These are phyloP conservation scores for Arabis alpina DNA, from an alignment of 345 rosid species.

Conservation along the genomic window DNA sequence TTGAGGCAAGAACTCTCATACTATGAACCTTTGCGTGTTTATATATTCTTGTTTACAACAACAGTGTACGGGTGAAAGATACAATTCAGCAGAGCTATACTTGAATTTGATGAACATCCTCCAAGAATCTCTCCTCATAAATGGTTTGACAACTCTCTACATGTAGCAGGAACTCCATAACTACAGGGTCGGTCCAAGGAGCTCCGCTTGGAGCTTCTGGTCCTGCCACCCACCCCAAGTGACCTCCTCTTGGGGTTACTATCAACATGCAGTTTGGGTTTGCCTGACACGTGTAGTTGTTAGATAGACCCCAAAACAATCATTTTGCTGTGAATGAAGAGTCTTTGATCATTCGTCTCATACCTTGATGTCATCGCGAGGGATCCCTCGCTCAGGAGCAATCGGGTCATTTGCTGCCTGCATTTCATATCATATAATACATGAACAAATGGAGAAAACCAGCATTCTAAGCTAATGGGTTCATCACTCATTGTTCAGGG, in stretches of 20 bases:
- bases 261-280: slow-evolving; percentile 80
- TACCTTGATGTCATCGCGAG: slow-evolving; percentile 85
- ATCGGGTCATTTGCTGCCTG: slow-evolving; percentile 93
- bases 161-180: slow-evolving; percentile 84
- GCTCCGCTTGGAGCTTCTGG: slow-evolving; percentile 73
- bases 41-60: slow-evolving; percentile 16
- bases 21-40: slow-evolving; percentile 9
- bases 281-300: slow-evolving; percentile 49
- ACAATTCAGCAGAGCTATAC: slow-evolving; percentile 27
- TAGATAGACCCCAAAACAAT: slow-evolving; percentile 21
- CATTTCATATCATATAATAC: slow-evolving; percentile 33
- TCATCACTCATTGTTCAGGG: slow-evolving; percentile 3
- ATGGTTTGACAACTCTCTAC: slow-evolving; percentile 46
- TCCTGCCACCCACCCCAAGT: slow-evolving; percentile 93
- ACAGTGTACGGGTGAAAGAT: slow-evolving; percentile 2
- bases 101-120: slow-evolving; percentile 33
- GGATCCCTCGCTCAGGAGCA: slow-evolving; percentile 87
- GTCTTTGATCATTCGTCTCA: slow-evolving; percentile 5
- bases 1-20: background rate
- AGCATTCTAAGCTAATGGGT: background rate
- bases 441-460: background rate
- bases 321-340: background rate
- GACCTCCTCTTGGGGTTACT: slow-evolving; percentile 91
- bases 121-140: slow-evolving; percentile 22
- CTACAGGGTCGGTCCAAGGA: slow-evolving; percentile 81